Percentiles rank a stretch among this genome's conserved stretches.
These are phyloP conservation scores for Medakamo hakoo DNA, from an alignment of 139 green algal genomes.

Conservation along the genomic window DNA sequence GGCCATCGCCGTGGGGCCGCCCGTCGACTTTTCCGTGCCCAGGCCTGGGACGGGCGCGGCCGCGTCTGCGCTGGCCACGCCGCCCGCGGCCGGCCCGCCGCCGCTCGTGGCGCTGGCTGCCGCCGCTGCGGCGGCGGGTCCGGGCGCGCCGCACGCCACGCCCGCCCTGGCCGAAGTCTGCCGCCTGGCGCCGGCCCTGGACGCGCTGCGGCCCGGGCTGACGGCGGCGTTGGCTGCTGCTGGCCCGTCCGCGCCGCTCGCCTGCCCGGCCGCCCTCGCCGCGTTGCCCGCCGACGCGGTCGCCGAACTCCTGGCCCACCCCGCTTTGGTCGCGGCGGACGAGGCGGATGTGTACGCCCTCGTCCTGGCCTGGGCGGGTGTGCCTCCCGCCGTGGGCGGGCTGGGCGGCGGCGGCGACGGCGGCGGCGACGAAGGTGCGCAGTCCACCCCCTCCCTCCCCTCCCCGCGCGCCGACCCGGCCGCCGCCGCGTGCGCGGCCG, in stretches of 20 bases:
- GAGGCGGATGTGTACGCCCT: conserved; percentile 1
- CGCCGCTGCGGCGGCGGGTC: not conserved
- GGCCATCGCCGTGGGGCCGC: conserved; percentile 29
- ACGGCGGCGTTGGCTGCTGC: not conserved
- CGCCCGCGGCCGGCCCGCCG: conserved; percentile 1
- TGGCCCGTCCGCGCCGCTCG: too few species aligned
- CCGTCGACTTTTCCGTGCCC: conserved; percentile 6
- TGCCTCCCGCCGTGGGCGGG: too few species aligned
- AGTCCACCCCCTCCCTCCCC: not conserved
- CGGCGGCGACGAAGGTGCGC: not conserved
- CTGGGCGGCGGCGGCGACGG: not conserved
- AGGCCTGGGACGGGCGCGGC: not conserved
- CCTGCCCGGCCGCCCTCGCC: not conserved
- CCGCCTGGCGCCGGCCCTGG: conserved; percentile 9
- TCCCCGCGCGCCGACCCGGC: conserved; percentile 5
- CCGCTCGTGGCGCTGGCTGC: not conserved
- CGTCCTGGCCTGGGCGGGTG: not conserved
- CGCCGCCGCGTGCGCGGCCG: not conserved
- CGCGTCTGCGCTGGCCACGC: not conserved
- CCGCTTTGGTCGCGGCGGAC: not conserved
- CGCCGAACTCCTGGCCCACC: not conserved
- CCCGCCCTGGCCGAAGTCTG: conserved; percentile 12
- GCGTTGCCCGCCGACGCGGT: not conserved
- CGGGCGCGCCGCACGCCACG: not conserved
- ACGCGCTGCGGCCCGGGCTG: conserved; percentile 8